Conservation (phyloP, 495 filamentous ascomycete species). For the Oidiodendron maius region DNA sequence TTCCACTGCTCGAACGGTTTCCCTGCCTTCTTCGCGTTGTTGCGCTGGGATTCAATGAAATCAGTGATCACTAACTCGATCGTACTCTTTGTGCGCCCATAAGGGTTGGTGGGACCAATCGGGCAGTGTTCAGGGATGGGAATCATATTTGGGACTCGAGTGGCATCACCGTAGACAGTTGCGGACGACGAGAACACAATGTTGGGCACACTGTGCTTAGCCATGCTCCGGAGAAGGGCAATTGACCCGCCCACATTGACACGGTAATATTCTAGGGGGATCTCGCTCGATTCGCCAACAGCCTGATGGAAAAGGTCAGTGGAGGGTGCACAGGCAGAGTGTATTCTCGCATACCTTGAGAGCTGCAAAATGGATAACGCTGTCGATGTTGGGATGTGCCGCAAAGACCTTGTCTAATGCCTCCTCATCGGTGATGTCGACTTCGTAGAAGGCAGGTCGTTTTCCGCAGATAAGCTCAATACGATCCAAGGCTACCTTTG, state of each 20-base stretch:
- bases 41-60: constrained; percentile 79
- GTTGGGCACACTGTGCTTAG: constrained; percentile 81
- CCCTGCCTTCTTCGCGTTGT: constrained; percentile 72
- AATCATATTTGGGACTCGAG: constrained; percentile 95
- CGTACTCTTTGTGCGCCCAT: constrained; percentile 89
- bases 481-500: constrained; percentile 78
- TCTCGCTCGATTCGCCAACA: constrained; percentile 92
- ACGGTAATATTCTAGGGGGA: constrained; percentile 93
- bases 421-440: constrained; percentile 81
- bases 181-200: constrained; percentile 97
- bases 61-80: constrained; percentile 91
- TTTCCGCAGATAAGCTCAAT: constrained; percentile 91
- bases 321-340: neutral
- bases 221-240: constrained; percentile 81
- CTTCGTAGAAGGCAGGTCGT: constrained; percentile 75
- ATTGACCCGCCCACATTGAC: constrained; percentile 95
- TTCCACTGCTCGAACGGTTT: constrained; percentile 81
- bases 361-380: constrained; percentile 96
- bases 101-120: constrained; percentile 93
- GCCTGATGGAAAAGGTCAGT: constrained; percentile 47
- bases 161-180: constrained; percentile 97
- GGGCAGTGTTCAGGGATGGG: constrained; percentile 97
- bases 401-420: constrained; percentile 83
- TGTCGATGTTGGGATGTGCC: constrained; percentile 88
- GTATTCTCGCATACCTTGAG: constrained; percentile 61